Conservation (phyloP, 768 basidiomycete genomes). For the Boletus sp. region DNA sequence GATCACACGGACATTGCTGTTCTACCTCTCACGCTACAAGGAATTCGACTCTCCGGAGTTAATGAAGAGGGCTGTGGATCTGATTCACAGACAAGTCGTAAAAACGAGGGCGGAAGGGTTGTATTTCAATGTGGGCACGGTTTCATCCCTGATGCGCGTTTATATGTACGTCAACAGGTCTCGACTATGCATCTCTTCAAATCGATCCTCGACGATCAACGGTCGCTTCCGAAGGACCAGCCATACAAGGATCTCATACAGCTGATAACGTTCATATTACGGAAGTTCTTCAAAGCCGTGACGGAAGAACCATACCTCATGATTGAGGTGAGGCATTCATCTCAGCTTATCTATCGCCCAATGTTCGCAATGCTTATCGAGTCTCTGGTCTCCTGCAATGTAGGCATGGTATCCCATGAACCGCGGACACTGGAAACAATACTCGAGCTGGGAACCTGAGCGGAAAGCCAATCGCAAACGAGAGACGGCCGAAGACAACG, state of each 20-base stretch:
- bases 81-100: slow-evolving; percentile 90
- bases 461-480: slow-evolving; percentile 37
- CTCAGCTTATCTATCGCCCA: slow-evolving; percentile 22
- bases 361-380: slow-evolving; percentile 22
- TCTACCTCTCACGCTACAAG: slow-evolving; percentile 80
- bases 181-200: slow-evolving; percentile 89
- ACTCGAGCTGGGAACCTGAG: slow-evolving; percentile 71
- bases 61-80: slow-evolving; percentile 85
- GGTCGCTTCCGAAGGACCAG: slow-evolving; percentile 73
- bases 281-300: slow-evolving; percentile 92
- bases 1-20: slow-evolving; percentile 79
- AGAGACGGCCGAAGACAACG: slow-evolving; percentile 35
- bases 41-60: slow-evolving; percentile 74
- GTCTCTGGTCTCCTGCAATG: not conserved
- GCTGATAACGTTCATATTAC: slow-evolving; percentile 82
- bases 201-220: slow-evolving; percentile 77
- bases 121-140: slow-evolving; percentile 80
- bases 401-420: slow-evolving; percentile 92
- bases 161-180: slow-evolving; percentile 53
- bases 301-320: slow-evolving; percentile 82
- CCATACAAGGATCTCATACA: slow-evolving; percentile 80
- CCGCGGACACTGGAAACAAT: slow-evolving; percentile 81
- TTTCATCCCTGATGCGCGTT: slow-evolving; percentile 3
- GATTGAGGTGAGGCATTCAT: slow-evolving; percentile 67
- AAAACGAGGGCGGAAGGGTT: slow-evolving; percentile 90